Evolutionary conservation across 2,329 filamentous ascomycete species (phyloP).

Genomic region (Nigrospora oryzae): DNA sequence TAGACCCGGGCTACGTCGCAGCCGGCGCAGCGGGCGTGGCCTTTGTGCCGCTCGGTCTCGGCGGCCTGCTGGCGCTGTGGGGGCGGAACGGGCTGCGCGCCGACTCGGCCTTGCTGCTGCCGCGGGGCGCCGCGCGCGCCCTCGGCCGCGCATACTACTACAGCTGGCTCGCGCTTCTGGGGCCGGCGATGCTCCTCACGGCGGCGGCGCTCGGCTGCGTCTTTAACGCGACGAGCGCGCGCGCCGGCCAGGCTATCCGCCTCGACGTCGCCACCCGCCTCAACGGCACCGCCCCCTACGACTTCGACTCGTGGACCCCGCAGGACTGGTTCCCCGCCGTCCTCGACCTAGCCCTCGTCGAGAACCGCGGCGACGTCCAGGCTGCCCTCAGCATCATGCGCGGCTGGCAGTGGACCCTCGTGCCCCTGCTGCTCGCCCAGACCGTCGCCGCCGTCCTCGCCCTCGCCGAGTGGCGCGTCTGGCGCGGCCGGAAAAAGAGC

Average conservation of each 20-base stretch:
- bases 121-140: slow-evolving; percentile 1
- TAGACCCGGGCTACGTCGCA: slow-evolving; percentile 30
- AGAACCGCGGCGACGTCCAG: slow-evolving; percentile 13
- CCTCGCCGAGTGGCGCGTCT: too few relatives aligned
- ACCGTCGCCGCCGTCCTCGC: not conserved
- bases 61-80: slow-evolving; percentile 20
- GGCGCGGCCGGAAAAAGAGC: too few relatives aligned
- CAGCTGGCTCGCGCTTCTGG: slow-evolving; percentile 22
- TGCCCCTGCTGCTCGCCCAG: slow-evolving; percentile 16
- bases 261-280: slow-evolving; percentile 11
- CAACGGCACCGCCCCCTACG: slow-evolving; percentile 16
- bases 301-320: slow-evolving; percentile 25
- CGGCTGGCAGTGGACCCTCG: slow-evolving; percentile 28
- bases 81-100: slow-evolving; percentile 12
- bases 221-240: slow-evolving; percentile 21
- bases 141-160: slow-evolving; percentile 17
- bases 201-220: slow-evolving; percentile 25
- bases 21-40: slow-evolving; percentile 27
- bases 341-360: slow-evolving; percentile 18
- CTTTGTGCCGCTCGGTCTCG: slow-evolving; percentile 23
- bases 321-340: slow-evolving; percentile 29
- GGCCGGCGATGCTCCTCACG: slow-evolving; percentile 26
- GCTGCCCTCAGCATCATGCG: slow-evolving; percentile 19
- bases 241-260: slow-evolving; percentile 22
- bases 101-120: not conserved